Evolutionary conservation across 352 stramenopile species (phyloP).

Genomic region (Thraustochytrium sp.): DNA sequence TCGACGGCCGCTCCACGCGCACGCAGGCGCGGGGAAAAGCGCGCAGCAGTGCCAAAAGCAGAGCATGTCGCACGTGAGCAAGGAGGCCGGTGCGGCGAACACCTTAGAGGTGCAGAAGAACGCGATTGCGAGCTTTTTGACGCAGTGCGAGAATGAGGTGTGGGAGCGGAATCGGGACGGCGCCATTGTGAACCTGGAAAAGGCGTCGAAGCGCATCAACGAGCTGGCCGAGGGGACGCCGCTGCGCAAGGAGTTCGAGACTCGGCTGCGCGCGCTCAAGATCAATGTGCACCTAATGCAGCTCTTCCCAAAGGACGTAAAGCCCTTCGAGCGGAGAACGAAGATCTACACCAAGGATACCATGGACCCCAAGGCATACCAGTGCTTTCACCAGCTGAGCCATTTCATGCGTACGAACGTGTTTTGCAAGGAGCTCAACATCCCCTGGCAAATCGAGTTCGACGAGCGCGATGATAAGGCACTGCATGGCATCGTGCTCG

Average conservation of each 20-base stretch:
- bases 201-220: not conserved
- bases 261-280: not conserved
- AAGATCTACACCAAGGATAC: constrained; percentile 2
- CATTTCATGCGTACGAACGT: not conserved
- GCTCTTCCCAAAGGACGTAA: not conserved
- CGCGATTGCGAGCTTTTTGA: not conserved
- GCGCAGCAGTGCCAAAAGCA: too few species aligned
- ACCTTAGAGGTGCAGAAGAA: constrained; percentile 5
- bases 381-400: not conserved
- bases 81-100: too few species aligned
- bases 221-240: not conserved
- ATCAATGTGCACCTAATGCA: not conserved
- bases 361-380: constrained; percentile 3
- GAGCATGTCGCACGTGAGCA: too few species aligned
- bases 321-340: not conserved
- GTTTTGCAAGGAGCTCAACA: not conserved
- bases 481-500: not conserved
- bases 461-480: not conserved
- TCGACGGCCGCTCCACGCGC: too few species aligned
- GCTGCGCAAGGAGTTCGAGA: not conserved
- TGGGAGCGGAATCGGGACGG: not conserved
- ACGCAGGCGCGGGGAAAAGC: too few species aligned
- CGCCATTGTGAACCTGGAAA: not conserved
- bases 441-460: not conserved
- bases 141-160: not conserved